Base-by-base conservation (phyloP, 2,329 filamentous ascomycete genomes). In the Fusarium cicatricum region DNA sequence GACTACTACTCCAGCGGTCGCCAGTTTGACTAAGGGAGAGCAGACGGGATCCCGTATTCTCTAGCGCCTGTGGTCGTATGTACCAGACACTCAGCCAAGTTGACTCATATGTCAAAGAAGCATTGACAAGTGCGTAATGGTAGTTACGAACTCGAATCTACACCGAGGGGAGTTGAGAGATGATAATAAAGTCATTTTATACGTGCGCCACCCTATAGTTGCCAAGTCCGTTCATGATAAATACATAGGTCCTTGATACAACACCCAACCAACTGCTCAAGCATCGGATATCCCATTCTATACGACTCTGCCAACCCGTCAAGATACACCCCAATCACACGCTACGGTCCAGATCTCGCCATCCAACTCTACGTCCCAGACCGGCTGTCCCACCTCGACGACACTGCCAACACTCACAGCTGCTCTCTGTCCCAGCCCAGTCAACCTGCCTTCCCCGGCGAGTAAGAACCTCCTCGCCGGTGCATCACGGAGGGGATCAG, bases 321-420 rank as follows among this genome's bases (percentile, higher is more conserved):
- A 62, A 33, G 34, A 55, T 19, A 72, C 62, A 16, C 57, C 64
- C 76, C 76, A 78, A 11, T 78, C 71, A 17, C 76, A 78, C 2
- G 69, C 74, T 3, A 78, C 75, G 14, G 71, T 71, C 76, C 75
- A 78, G 16, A 46, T 41, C 21, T 70, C 53, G 2, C 66, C 74
- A 7, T 71, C 69, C 26, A 78, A 49, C 29, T 70, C 59, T 23
- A 77, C 65, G 31, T 78, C 73, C 76, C 76, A 78, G 11, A 71
- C 67, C 14, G 75, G 75, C 55, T 71, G 70, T 31, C 71, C 70
- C n/a, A 77, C 51, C 12, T 69, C 42, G 11, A 78, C 65, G 38
- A 70, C 62, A 42, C 69, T 71, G 1, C 75, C 75, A 8, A 65
- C 47, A 6, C 36, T 37, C 11, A 77, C 62, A 5, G 47, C 58